Percentiles rank a stretch among this genome's conserved stretches.
Evolutionary conservation across 1,284 basidiomycete species (phyloP).

Genomic region (Rhodofomes roseus): DNA sequence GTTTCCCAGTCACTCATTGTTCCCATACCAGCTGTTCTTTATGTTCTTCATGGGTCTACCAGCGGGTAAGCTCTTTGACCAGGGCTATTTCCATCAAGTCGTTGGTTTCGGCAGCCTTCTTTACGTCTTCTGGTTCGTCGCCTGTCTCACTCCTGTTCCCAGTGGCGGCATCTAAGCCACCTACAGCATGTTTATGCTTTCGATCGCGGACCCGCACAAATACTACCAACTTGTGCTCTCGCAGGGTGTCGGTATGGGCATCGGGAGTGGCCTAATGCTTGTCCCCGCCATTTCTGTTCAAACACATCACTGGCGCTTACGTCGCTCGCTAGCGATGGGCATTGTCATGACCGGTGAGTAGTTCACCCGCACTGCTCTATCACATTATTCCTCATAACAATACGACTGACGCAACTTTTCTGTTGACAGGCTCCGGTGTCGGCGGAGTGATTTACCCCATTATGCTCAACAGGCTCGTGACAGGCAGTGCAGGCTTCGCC

Average conservation of each 20-base stretch:
- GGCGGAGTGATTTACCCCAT: constrained; percentile 27
- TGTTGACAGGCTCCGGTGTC: constrained; percentile 20
- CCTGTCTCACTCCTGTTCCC: background rate
- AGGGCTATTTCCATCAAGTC: background rate
- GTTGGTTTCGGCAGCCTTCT: background rate
- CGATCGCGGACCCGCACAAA: background rate
- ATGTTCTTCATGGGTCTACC: constrained; percentile 25
- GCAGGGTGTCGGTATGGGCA: constrained; percentile 6
- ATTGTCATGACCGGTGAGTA: constrained; percentile 23
- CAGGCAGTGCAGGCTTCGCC: constrained; percentile 15
- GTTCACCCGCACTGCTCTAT: background rate
- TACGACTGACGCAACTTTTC: constrained; percentile 21
- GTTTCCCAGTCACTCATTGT: constrained; percentile 24
- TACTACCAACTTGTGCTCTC: background rate
- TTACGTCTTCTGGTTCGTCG: background rate
- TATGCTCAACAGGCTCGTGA: constrained; percentile 26
- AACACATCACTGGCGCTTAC: constrained; percentile 12
- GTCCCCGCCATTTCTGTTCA: constrained; percentile 11
- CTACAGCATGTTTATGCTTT: background rate
- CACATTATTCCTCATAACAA: constrained; percentile 13
- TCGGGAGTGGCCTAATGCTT: constrained; percentile 38
- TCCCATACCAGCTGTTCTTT: constrained; percentile 9
- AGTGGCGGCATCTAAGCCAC: constrained; percentile 11
- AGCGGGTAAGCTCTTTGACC: constrained; percentile 13
- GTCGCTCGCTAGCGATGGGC: constrained; percentile 15